Conservation (phyloP, 1,284 basidiomycete species). For the Peniophora sp. region DNA sequence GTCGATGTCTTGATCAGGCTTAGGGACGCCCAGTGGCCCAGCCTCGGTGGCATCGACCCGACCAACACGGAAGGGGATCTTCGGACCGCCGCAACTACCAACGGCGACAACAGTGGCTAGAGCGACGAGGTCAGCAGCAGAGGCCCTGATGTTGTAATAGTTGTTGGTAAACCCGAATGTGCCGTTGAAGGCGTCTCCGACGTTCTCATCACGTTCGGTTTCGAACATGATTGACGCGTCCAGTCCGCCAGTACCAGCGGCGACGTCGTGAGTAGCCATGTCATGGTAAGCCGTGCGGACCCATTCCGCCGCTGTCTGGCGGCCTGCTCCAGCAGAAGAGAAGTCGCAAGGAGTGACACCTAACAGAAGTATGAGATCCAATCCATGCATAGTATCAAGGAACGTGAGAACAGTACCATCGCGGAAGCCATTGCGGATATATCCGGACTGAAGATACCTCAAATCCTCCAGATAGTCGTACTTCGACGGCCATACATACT, state of each 20-base stretch:
- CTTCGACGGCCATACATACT: too few species aligned
- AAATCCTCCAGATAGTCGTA: too few species aligned
- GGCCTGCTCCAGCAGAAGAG: too few species aligned
- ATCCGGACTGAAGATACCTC: too few species aligned
- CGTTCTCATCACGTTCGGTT: conserved; percentile 14
- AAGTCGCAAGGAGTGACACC: too few species aligned
- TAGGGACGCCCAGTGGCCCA: conserved; percentile 18
- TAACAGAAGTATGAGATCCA: too few species aligned
- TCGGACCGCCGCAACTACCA: conserved; percentile 15
- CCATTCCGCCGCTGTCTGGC: conserved; percentile 13
- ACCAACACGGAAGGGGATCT: conserved; percentile 16
- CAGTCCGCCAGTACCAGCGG: conserved; percentile 18
- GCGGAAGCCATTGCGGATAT: too few species aligned
- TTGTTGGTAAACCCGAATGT: conserved; percentile 10
- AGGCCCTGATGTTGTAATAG: background rate
- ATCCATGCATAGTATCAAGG: too few species aligned
- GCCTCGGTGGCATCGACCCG: conserved; percentile 18
- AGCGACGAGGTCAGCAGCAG: conserved; percentile 15
- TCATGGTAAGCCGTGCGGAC: conserved; percentile 17
- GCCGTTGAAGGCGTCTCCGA: conserved; percentile 17
- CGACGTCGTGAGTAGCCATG: conserved; percentile 18
- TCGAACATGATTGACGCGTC: conserved; percentile 21
- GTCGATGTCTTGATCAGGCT: conserved; percentile 16
- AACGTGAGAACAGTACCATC: too few species aligned
- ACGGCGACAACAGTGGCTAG: conserved; percentile 15